Conservation (phyloP, 108 stramenopile genomes). For the Tribonema minus region DNA sequence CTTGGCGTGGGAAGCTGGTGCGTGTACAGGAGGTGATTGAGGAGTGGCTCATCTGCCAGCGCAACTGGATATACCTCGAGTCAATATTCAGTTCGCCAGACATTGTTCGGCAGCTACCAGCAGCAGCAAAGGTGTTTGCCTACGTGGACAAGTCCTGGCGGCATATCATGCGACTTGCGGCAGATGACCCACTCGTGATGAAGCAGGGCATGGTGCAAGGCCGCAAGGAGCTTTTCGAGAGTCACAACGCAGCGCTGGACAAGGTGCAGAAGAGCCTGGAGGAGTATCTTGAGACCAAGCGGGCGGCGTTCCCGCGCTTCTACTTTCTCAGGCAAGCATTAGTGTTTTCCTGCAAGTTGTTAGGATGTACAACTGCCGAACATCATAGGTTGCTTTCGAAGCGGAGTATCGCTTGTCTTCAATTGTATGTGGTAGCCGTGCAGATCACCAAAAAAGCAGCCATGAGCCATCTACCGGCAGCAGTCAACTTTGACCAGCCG, state of each 20-base stretch:
- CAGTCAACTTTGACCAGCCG: too few species aligned
- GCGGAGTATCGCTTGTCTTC: too few species aligned
- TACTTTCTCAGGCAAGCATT: constrained; percentile 71
- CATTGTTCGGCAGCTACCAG: constrained; percentile 66
- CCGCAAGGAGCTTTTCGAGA: constrained; percentile 56
- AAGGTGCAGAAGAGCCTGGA: constrained; percentile 67
- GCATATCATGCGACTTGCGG: constrained; percentile 57
- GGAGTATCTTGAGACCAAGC: constrained; percentile 70
- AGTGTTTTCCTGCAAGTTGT: too few species aligned
- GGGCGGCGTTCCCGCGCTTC: constrained; percentile 66
- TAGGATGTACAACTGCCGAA: too few species aligned
- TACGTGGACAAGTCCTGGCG: constrained; percentile 63
- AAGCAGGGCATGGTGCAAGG: constrained; percentile 56
- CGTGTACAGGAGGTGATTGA: constrained; percentile 56
- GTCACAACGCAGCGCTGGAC: constrained; percentile 61
- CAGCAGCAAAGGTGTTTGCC: constrained; percentile 60
- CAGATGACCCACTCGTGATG: constrained; percentile 61
- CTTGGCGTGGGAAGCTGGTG: constrained; percentile 62
- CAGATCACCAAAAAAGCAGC: too few species aligned
- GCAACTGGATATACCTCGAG: constrained; percentile 70
- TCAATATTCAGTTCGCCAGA: constrained; percentile 66
- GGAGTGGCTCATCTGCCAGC: constrained; percentile 56
- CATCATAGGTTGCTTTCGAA: too few species aligned
- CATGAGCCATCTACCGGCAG: too few species aligned
- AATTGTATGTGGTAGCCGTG: too few species aligned